These are phyloP conservation scores for Cicer pinnatifidum DNA, from an alignment of 306 rosid genomes.

Conservation along the genomic window DNA sequence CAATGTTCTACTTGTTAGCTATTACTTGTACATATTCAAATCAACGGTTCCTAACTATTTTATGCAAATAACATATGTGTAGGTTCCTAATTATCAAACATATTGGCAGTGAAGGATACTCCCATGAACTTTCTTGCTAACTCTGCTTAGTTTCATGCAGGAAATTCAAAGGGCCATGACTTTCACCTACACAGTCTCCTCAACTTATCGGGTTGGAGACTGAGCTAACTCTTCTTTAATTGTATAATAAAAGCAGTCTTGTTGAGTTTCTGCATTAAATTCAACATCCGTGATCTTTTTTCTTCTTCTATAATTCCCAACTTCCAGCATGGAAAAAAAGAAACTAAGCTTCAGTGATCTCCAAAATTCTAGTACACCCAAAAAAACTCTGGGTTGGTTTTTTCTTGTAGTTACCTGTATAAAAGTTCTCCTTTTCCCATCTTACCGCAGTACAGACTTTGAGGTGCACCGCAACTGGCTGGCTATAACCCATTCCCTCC, in stretches of 20 bases:
- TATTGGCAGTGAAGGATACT: slow-evolving; percentile 4
- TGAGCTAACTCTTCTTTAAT: slow-evolving; percentile 9
- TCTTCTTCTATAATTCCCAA: background rate
- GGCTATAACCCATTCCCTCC: slow-evolving; percentile 83
- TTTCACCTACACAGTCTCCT: slow-evolving; percentile 14
- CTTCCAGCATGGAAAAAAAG: slow-evolving; percentile 47
- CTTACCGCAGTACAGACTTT: slow-evolving; percentile 84
- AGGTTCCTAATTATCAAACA: background rate
- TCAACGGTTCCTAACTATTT: slow-evolving; percentile 1
- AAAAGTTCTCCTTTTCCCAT: slow-evolving; percentile 78
- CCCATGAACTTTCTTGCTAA: background rate
- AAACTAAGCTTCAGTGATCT: slow-evolving; percentile 43
- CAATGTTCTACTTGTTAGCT: slow-evolving; percentile 18
- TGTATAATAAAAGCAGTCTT: background rate
- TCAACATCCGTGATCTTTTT: background rate
- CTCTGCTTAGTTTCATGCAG: slow-evolving; percentile 42
- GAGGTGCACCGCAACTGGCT: slow-evolving; percentile 94
- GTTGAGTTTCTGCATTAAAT: slow-evolving; percentile 22
- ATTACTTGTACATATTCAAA: slow-evolving; percentile 25
- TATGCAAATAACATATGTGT: background rate
- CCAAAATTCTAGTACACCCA: slow-evolving; percentile 12
- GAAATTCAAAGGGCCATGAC: slow-evolving; percentile 33
- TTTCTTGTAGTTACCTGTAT: slow-evolving; percentile 62
- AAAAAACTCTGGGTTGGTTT: slow-evolving; percentile 64
- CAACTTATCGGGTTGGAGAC: slow-evolving; percentile 30